Base-by-base conservation (phyloP, 345 rosid species). In the Salix arbutifolia region DNA sequence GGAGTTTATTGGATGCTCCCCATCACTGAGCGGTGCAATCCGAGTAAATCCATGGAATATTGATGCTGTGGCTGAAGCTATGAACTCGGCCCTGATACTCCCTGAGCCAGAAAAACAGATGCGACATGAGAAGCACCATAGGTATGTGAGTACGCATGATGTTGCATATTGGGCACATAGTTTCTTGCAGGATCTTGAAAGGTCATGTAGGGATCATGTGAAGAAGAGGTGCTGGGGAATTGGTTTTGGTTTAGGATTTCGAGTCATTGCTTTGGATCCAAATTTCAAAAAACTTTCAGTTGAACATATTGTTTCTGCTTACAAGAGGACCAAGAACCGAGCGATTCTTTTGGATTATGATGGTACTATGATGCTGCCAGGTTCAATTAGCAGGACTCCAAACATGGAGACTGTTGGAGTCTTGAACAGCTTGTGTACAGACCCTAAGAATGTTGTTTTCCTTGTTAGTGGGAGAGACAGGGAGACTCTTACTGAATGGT, bases 151-250 rank as follows among this genome's bases (percentile, higher is more conserved):
- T 73, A 93, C 98, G 2, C 99, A 93, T 78, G 98, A 93, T 80
- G 98, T 95, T 72, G 96, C 92, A 1, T 95, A 95, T 75, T 95
- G 99, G 99, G 96, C 99, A 0, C 90, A 73, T 16, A 95, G 99
- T 86, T 95, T 95, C 87, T 62, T 93, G 83, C 99, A 90, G 81
- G 99, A 95, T 87, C 95, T 93, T 65, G 96, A 90, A 72, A 90
- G 99, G 74, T 88, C 99, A 38, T 95, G 98, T 28, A 82, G 85
- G 70, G 98, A 95, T 73, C 99, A 93, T 74, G 74, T 85, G 75
- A 88, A 92, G 86, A 90, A 87, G 84, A 86, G 93, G 79, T 93
- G 94, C 84, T 95, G 97, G 96, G 99, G 97, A 68, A 89, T 95
- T 67, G 98, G 99, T 70, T 95, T 95, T 31, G 99, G 98, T 60